Evolutionary conservation across 2,329 filamentous ascomycete species (phyloP).

Genomic region (Fusarium dlaminii): DNA sequence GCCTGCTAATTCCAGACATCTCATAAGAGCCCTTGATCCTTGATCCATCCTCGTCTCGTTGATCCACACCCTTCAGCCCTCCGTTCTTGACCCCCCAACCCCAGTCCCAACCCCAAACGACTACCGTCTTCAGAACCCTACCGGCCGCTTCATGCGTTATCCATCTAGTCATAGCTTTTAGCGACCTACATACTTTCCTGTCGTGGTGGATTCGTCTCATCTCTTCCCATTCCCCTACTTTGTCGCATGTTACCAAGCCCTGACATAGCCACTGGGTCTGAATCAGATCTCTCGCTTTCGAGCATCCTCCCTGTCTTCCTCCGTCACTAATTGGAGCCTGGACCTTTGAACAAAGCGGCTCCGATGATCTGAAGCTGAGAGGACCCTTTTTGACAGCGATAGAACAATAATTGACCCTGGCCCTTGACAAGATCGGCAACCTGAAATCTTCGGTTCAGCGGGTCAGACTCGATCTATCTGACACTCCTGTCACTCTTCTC

Average conservation of each 20-base stretch:
- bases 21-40: slow-evolving; percentile 31
- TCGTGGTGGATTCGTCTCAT: slow-evolving; percentile 44
- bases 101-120: slow-evolving; percentile 43
- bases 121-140: slow-evolving; percentile 44
- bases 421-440: slow-evolving; percentile 33
- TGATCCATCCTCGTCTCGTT: slow-evolving; percentile 31
- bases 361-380: slow-evolving; percentile 30
- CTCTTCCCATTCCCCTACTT: slow-evolving; percentile 37
- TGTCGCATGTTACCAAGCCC: slow-evolving; percentile 29
- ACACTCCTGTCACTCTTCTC: slow-evolving; percentile 22
- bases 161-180: slow-evolving; percentile 40
- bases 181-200: slow-evolving; percentile 35
- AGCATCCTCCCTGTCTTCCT: slow-evolving; percentile 3
- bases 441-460: slow-evolving; percentile 36
- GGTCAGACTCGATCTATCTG: slow-evolving; percentile 34
- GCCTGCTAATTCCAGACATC: slow-evolving; percentile 15
- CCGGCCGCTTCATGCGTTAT: slow-evolving; percentile 42
- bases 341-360: slow-evolving; percentile 21
- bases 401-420: slow-evolving; percentile 24
- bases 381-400: slow-evolving; percentile 12
- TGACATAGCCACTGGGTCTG: slow-evolving; percentile 22
- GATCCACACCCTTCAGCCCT: slow-evolving; percentile 42
- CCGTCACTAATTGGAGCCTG: slow-evolving; percentile 23
- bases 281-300: slow-evolving; percentile 25
- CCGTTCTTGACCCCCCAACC: slow-evolving; percentile 33